Evolutionary conservation across 179 eudicot genomes (phyloP).

Genomic region (Dionaea muscipula): DNA sequence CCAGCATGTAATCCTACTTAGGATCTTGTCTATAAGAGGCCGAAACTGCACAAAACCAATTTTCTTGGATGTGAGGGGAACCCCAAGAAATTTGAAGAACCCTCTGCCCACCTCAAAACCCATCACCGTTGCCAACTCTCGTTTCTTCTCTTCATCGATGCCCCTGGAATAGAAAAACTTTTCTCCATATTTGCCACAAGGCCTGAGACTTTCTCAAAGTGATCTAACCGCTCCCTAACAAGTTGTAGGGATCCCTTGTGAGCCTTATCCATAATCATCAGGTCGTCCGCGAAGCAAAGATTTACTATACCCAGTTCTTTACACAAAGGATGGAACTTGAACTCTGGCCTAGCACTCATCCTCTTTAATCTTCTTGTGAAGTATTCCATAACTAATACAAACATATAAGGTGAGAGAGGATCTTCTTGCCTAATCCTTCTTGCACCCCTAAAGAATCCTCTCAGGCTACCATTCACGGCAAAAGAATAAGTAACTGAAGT

Average conservation of each 20-base stretch:
- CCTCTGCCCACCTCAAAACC: no score
- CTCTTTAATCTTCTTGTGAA: background rate
- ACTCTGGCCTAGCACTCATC: background rate
- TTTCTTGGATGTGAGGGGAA: no score
- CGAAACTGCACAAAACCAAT: no score
- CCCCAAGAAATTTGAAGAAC: no score
- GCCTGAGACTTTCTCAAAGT: background rate
- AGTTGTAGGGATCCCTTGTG: background rate
- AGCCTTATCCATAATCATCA: background rate
- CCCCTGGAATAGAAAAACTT: no score
- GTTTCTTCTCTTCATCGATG: no score
- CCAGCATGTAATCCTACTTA: no score
- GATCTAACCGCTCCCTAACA: background rate
- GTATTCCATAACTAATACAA: conserved; percentile 4
- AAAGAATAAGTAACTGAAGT: background rate
- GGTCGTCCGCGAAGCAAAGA: background rate
- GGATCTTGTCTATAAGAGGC: no score
- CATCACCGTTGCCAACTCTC: no score
- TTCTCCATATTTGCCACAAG: background rate
- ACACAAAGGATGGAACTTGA: background rate
- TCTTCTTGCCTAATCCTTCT: background rate
- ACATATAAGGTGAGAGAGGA: background rate
- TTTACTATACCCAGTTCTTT: background rate
- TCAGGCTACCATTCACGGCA: background rate
- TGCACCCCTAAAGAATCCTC: background rate